phyloP scores from a whole-genome alignment of 352 stramenopile genomes.

The Pseudoperonospora humuli region DNA sequence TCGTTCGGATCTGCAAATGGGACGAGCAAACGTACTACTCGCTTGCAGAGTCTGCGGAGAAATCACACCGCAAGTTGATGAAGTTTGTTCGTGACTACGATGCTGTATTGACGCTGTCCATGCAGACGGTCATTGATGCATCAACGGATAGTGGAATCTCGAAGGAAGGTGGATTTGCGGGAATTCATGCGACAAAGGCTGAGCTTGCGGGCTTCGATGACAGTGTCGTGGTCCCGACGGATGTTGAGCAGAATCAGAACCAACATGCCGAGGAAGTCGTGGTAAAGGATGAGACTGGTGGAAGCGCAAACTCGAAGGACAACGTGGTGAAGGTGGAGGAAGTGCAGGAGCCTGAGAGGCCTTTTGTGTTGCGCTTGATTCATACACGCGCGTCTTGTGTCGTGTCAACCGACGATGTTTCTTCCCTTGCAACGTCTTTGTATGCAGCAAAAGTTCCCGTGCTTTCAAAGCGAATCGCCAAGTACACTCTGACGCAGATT shows the following conservation, averaged over 20 bases:
- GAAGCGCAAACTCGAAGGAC: conserved; percentile 5
- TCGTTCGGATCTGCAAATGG: conserved; percentile 98
- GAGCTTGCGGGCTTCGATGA: conserved; percentile 55
- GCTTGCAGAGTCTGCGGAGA: conserved; percentile 94
- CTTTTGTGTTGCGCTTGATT: conserved; percentile 18
- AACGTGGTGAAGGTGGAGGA: conserved; percentile 7
- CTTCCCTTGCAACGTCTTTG: conserved; percentile 6
- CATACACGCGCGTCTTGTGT: conserved; percentile 6
- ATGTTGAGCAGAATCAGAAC: conserved; percentile 21
- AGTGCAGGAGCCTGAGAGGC: conserved; percentile 7
- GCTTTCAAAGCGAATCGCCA: conserved; percentile 63
- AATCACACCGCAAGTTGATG: conserved; percentile 98
- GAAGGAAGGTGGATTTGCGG: conserved; percentile 74
- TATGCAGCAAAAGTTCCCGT: conserved; percentile 48
- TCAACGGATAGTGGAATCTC: conserved; percentile 79
- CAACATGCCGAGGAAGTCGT: conserved; percentile 6
- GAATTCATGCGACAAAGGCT: conserved; percentile 54
- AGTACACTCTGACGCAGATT: conserved; percentile 70
- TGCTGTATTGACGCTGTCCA: conserved; percentile 64
- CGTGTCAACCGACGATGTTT: neutral
- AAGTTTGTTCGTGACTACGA: conserved; percentile 94
- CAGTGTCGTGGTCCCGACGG: conserved; percentile 30
- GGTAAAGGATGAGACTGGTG: conserved; percentile 3
- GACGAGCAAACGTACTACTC: conserved; percentile 99
- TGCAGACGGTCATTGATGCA: conserved; percentile 84